Percentiles rank a stretch among this genome's conserved stretches.
Conservation (phyloP, 2,329 filamentous ascomycete species). For the Diplocarpon rosae region DNA sequence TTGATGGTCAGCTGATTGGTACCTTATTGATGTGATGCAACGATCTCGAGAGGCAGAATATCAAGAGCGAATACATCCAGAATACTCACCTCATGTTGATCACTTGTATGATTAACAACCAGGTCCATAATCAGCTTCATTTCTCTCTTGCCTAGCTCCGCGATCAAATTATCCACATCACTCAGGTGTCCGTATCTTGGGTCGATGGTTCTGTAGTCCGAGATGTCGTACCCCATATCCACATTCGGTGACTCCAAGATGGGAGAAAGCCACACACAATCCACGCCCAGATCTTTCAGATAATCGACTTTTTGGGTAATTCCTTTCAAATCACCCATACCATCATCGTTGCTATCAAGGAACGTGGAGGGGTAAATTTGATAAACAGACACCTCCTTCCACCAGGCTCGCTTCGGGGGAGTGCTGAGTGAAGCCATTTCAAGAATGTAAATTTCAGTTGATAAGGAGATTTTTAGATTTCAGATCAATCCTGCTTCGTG, state of each 20-base stretch:
- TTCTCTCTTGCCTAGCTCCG: constrained; percentile 43
- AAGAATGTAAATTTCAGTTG: too few species aligned
- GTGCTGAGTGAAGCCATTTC: not conserved
- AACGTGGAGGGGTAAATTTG: constrained; percentile 50
- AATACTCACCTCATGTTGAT: constrained; percentile 17
- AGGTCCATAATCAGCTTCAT: constrained; percentile 63
- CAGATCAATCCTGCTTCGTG: too few species aligned
- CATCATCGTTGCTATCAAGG: constrained; percentile 45
- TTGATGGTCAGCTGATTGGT: not conserved
- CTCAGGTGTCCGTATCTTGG: constrained; percentile 54
- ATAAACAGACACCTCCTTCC: constrained; percentile 36
- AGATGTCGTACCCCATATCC: constrained; percentile 67
- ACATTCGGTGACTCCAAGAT: constrained; percentile 53
- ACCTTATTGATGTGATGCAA: too few species aligned
- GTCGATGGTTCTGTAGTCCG: constrained; percentile 56
- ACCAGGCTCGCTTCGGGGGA: constrained; percentile 24
- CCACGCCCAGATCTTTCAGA: constrained; percentile 46
- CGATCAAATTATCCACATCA: constrained; percentile 54
- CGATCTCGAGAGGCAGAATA: too few species aligned
- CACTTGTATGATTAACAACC: constrained; percentile 58
- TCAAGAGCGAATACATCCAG: constrained; percentile 9
- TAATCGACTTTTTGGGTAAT: constrained; percentile 53
- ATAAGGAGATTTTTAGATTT: too few species aligned
- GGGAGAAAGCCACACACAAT: constrained; percentile 58
- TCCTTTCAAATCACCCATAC: constrained; percentile 52